Base-by-base conservation (phyloP, 1,284 basidiomycete species). In the Puccinia hordei region DNA sequence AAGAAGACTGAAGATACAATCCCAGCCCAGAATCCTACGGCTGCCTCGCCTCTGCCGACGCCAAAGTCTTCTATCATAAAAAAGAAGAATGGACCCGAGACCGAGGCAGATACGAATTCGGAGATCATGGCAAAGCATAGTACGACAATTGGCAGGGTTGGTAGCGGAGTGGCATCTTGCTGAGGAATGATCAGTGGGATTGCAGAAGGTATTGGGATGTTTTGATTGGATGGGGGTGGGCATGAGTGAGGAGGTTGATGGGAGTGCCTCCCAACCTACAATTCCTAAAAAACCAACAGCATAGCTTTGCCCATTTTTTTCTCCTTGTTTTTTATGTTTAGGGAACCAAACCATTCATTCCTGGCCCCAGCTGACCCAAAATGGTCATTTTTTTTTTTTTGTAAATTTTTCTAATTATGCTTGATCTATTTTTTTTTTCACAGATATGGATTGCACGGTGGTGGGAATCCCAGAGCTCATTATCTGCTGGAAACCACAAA, bases 61-160 rank as follows among this genome's bases (percentile, higher is more conserved):
- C 89, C 89, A 84, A 93, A 92, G 10, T 90, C 91, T 88, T 93
- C 92, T 30, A 97, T 93, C 95, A 97, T 96, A 87, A 93, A 93
- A 80, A 95, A 87, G 71, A 95, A 86, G 85, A 95, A 95, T 13
- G 93, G 94, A 41, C 92, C 93, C 12, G 92, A 92, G 38, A 95
- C 91, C 84, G 95, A 95, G 33, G 95, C 94, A 12, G 91, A 92
- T 61, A 97, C 86, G 84, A 97, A 95, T 86, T 98, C 95, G 65
- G 93, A 94, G 22, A 96, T 89, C 91, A 97, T 92, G 0, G 92
- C 92, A 92, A 95, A 83, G 74, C 93, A 95, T 63, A 98, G 87
- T 2, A 97, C 95, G 82, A 92, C 88, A 91, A 97, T 95, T 0
- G 94, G 92, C 63, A 98, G 86, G n/a, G 88, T 87, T 0, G 94